Conservation (phyloP, 83 land plant species). For the Thuja plicata region DNA sequence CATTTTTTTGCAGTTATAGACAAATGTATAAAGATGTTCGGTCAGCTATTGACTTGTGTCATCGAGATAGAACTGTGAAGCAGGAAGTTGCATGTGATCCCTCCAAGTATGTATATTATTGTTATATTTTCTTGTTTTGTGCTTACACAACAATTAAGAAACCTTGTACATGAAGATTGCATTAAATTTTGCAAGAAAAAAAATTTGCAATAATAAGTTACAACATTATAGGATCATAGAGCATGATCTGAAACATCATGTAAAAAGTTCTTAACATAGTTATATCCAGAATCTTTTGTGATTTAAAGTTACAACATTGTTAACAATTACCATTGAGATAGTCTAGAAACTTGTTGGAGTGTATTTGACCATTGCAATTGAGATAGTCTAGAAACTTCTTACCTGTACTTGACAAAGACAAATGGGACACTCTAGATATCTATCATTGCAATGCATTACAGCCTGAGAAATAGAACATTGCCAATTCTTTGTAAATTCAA, state of each 20-base stretch:
- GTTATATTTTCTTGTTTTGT: not conserved
- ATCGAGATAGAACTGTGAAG: conserved; percentile 98
- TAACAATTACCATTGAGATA: not conserved
- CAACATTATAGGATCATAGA: not conserved
- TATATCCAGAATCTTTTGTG: too few relatives aligned
- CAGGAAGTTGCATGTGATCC: conserved; percentile 94
- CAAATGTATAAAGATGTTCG: conserved; percentile 89
- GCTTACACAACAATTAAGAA: not conserved
- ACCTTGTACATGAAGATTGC: conserved; percentile 8
- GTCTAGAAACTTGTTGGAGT: not conserved
- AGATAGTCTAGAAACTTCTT: not conserved
- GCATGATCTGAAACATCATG: too few relatives aligned
- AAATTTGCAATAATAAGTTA: not conserved
- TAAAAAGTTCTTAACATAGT: too few relatives aligned
- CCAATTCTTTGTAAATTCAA: not conserved
- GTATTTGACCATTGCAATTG: not conserved
- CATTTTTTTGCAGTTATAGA: conserved; percentile 57
- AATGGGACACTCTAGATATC: not conserved
- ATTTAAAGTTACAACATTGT: not conserved
- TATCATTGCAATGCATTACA: not conserved
- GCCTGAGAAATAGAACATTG: not conserved
- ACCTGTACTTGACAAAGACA: not conserved
- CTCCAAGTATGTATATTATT: conserved; percentile 45
- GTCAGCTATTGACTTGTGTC: conserved; percentile 96
- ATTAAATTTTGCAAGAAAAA: not conserved